A percentile compares a stretch with the other conserved stretches of the same genome.
Conservation (phyloP, 345 rosid species). For the Garcia nutans region DNA sequence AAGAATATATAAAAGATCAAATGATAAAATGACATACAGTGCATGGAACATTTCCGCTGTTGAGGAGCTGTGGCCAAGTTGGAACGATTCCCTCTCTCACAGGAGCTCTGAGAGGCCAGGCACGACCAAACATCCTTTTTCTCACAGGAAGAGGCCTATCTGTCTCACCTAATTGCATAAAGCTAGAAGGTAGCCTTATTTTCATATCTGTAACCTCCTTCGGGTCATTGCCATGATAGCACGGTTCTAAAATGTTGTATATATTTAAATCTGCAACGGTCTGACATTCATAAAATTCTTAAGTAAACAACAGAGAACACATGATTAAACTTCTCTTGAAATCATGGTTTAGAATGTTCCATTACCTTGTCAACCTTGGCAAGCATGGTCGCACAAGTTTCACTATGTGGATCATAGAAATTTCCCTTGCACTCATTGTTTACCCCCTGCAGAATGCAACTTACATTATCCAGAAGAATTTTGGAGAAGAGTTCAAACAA, state of each 20-base stretch:
- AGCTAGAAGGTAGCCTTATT: slow-evolving; percentile 64
- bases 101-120: slow-evolving; percentile 82
- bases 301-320: slow-evolving; percentile 5
- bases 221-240: slow-evolving; percentile 45
- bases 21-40: slow-evolving; percentile 44
- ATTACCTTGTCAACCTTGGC: slow-evolving; percentile 54
- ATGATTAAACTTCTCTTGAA: neutral
- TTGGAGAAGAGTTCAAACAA: neutral
- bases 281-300: slow-evolving; percentile 36
- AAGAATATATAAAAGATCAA: neutral
- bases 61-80: slow-evolving; percentile 78
- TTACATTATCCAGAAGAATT: slow-evolving; percentile 9
- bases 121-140: slow-evolving; percentile 85
- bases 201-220: slow-evolving; percentile 16
- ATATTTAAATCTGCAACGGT: slow-evolving; percentile 50
- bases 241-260: slow-evolving; percentile 87
- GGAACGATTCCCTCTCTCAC: slow-evolving; percentile 85
- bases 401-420: slow-evolving; percentile 36
- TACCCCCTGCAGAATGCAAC: slow-evolving; percentile 51
- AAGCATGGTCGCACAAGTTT: slow-evolving; percentile 35
- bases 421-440: slow-evolving; percentile 52
- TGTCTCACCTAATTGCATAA: slow-evolving; percentile 55
- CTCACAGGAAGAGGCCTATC: slow-evolving; percentile 67
- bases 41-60: slow-evolving; percentile 45
- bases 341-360: slow-evolving; percentile 11